phyloP scores from a whole-genome alignment of 495 filamentous ascomycete species.

The Lepraria neglecta region DNA sequence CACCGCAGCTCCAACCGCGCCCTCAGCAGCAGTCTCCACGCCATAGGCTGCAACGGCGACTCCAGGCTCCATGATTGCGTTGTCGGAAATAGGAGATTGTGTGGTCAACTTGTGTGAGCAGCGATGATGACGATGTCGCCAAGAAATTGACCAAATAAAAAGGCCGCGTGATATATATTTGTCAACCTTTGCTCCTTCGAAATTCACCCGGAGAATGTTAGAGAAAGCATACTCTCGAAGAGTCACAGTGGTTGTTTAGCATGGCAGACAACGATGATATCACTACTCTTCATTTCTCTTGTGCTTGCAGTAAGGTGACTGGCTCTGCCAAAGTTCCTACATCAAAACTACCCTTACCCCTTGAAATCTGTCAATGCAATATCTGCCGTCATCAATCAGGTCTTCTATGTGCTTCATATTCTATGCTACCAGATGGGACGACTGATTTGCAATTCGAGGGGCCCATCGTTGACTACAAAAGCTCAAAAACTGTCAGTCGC shows the following conservation, averaged over 20 bases:
- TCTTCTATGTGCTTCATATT: slow-evolving; percentile 48
- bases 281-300: slow-evolving; percentile 36
- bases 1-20: slow-evolving; percentile 33
- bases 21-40: slow-evolving; percentile 33
- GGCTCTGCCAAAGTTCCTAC: slow-evolving; percentile 28
- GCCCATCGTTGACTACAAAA: slow-evolving; percentile 43
- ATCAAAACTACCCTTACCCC: slow-evolving; percentile 23
- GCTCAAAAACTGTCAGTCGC: slow-evolving; percentile 45
- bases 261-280: background rate
- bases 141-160: no score
- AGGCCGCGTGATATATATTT: no score
- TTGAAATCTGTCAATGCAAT: slow-evolving; percentile 59
- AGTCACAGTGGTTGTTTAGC: background rate
- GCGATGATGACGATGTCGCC: no score
- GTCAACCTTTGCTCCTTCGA: no score
- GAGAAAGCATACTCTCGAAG: no score
- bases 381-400: slow-evolving; percentile 56
- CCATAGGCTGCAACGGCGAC: slow-evolving; percentile 34
- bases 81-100: background rate
- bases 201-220: no score
- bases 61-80: slow-evolving; percentile 31
- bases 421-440: slow-evolving; percentile 36
- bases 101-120: background rate
- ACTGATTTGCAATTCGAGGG: slow-evolving; percentile 28
- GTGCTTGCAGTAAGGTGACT: slow-evolving; percentile 50